Conservation (phyloP, 176 grass and related monocot species). For the Zizania latifolia region DNA sequence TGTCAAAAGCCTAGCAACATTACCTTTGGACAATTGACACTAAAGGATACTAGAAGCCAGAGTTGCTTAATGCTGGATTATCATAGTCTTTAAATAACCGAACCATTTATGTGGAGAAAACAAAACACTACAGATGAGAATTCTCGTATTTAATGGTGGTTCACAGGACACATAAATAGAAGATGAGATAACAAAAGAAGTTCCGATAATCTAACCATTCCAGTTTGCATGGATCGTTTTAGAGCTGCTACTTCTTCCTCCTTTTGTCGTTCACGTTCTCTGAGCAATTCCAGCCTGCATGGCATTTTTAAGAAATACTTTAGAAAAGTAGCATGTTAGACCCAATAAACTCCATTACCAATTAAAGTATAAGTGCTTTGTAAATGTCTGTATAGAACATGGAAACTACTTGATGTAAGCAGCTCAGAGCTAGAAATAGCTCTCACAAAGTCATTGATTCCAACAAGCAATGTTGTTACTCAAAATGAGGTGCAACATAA, state of each 20-base stretch:
- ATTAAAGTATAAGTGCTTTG: not conserved
- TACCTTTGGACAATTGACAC: not conserved
- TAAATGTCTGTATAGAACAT: not conserved
- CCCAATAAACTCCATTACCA: not conserved
- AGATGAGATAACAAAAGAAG: not conserved
- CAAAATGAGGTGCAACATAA: slow-evolving; percentile 9
- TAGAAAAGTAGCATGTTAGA: not conserved
- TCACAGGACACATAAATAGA: not conserved
- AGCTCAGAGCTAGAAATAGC: not conserved
- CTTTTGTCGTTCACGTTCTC: slow-evolving; percentile 79
- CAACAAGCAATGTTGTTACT: not conserved
- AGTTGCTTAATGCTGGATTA: not conserved
- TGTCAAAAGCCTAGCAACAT: not conserved
- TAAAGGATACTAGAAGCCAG: not conserved
- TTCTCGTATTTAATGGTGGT: not conserved
- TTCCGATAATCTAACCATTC: slow-evolving; percentile 59
- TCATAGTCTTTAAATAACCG: not conserved
- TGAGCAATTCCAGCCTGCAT: slow-evolving; percentile 74
- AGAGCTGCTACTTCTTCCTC: slow-evolving; percentile 84
- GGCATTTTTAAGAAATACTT: not conserved
- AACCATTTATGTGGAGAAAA: not conserved
- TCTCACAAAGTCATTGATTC: not conserved
- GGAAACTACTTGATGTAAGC: not conserved
- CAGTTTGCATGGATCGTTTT: slow-evolving; percentile 91
- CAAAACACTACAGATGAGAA: not conserved